Evolutionary conservation across 306 rosid species (phyloP).

Genomic region (Castanopsis chinensis): DNA sequence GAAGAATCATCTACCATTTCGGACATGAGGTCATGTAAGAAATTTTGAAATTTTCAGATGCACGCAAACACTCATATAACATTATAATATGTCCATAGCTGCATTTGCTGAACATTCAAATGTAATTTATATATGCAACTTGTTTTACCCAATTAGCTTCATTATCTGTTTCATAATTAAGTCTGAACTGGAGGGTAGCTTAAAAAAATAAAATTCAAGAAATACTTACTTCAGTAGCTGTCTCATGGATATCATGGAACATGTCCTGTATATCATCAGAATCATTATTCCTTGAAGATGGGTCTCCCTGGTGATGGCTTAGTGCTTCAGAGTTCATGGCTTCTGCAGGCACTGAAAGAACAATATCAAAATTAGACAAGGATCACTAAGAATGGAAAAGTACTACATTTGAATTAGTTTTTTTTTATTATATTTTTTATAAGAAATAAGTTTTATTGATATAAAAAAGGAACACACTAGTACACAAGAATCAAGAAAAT

Average conservation of each 20-base stretch:
- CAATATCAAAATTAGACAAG: background rate
- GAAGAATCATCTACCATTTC: background rate
- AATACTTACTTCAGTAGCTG: conserved; percentile 62
- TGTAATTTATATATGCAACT: background rate
- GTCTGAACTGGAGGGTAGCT: background rate
- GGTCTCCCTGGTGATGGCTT: conserved; percentile 33
- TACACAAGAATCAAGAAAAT: too few relatives aligned
- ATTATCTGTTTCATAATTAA: background rate
- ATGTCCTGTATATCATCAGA: conserved; percentile 50
- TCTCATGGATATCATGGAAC: conserved; percentile 49
- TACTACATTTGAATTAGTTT: background rate
- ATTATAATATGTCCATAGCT: too few relatives aligned
- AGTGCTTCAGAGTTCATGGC: conserved; percentile 30
- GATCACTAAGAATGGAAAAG: conserved; percentile 3
- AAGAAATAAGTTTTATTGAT: background rate
- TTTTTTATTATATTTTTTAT: too few relatives aligned
- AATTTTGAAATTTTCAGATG: too few relatives aligned
- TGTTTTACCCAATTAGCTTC: background rate
- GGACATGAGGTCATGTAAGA: background rate
- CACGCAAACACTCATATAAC: too few relatives aligned
- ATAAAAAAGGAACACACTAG: too few relatives aligned
- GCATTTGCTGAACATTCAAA: too few relatives aligned
- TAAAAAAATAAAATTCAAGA: conserved; percentile 16
- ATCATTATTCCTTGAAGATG: conserved; percentile 43
- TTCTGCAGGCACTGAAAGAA: conserved; percentile 36